Conservation (phyloP, 2,329 filamentous ascomycete species). For the Cordyceps militaris region DNA sequence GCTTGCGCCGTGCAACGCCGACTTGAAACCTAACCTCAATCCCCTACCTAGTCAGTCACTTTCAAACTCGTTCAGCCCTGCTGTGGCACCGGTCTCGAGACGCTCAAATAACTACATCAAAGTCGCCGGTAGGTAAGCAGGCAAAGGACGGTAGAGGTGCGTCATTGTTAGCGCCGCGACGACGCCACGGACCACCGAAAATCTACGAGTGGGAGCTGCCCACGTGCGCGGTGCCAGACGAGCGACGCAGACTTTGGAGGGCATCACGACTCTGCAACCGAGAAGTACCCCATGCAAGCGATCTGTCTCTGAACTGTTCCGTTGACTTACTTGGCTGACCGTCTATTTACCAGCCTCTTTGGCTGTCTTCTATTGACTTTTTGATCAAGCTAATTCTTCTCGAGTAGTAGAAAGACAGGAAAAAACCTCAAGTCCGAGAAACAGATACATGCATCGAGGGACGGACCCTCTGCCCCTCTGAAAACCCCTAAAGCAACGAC, state of each 20-base stretch:
- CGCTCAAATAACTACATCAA: too few species aligned
- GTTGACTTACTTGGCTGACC: not conserved
- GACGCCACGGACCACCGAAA: not conserved
- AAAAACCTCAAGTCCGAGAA: not conserved
- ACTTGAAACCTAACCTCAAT: not conserved
- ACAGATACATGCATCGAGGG: not conserved
- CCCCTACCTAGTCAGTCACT: not conserved
- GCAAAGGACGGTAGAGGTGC: not conserved
- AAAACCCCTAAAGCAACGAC: not conserved
- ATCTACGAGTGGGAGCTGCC: constrained; percentile 6
- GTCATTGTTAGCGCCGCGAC: constrained; percentile 1
- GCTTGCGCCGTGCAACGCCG: not conserved
- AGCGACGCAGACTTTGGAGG: not conserved
- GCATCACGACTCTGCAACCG: not conserved
- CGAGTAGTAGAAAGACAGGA: not conserved
- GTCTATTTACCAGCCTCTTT: not conserved
- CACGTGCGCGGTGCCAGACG: not conserved
- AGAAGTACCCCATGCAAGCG: not conserved
- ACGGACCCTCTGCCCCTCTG: constrained; percentile 6
- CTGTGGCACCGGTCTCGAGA: not conserved
- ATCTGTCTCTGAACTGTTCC: not conserved
- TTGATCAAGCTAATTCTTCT: not conserved
- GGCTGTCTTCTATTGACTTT: not conserved
- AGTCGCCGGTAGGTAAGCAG: not conserved
- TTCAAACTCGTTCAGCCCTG: not conserved